Percentiles rank a stretch among this genome's conserved stretches.
Conservation (phyloP, 2,329 filamentous ascomycete genomes). For the Talaromyces sp. region DNA sequence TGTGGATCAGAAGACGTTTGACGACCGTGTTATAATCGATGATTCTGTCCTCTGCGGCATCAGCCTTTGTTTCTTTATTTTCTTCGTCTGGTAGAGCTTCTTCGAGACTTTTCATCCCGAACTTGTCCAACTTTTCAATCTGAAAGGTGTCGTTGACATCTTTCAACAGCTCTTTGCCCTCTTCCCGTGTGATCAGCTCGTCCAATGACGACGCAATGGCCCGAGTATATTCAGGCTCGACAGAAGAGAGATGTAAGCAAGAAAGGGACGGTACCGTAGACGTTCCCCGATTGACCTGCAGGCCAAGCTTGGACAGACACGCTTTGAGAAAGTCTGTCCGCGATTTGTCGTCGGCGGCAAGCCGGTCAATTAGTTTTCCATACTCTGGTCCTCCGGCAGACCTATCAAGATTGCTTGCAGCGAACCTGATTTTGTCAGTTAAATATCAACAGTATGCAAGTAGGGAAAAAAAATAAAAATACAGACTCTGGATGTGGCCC, state of each 20-base stretch:
- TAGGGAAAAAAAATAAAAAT: constrained; percentile 10
- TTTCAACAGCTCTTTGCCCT: constrained; percentile 55
- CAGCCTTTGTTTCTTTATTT: constrained; percentile 18
- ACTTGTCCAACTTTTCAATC: constrained; percentile 63
- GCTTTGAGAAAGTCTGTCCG: constrained; percentile 73
- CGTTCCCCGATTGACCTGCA: constrained; percentile 69
- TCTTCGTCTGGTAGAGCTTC: constrained; percentile 46
- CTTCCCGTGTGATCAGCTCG: constrained; percentile 63
- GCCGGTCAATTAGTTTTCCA: constrained; percentile 60
- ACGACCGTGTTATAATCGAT: constrained; percentile 69
- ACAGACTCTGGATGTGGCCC: constrained; percentile 88
- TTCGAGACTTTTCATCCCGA: constrained; percentile 54
- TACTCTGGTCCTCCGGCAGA: constrained; percentile 66
- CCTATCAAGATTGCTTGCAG: constrained; percentile 68
- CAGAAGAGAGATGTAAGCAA: constrained; percentile 72
- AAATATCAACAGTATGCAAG: background rate
- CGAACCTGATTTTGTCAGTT: constrained; percentile 58
- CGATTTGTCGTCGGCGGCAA: constrained; percentile 65
- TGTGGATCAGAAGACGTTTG: constrained; percentile 70
- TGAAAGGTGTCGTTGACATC: constrained; percentile 81
- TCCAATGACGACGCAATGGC: constrained; percentile 60
- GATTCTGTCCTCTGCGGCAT: constrained; percentile 49
- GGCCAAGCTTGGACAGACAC: constrained; percentile 72
- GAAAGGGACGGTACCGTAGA: constrained; percentile 74
- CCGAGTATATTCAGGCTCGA: constrained; percentile 61